Evolutionary conservation across 106 monocot genomes (phyloP).

Genomic region (Apostasia shenzhenica): DNA sequence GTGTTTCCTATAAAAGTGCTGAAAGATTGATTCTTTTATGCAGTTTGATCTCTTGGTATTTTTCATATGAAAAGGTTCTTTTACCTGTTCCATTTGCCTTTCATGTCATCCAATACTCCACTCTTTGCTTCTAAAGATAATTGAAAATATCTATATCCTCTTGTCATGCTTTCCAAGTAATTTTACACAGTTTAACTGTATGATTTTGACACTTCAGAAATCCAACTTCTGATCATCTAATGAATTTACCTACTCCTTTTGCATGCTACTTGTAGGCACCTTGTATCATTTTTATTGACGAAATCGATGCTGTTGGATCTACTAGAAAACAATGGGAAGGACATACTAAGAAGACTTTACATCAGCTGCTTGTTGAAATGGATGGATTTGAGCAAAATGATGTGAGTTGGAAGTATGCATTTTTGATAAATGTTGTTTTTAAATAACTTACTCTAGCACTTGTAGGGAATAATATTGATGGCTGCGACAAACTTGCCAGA

Average conservation of each 20-base stretch:
- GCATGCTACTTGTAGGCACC: slow-evolving; percentile 61
- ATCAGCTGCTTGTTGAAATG: slow-evolving; percentile 99
- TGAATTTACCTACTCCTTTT: not conserved
- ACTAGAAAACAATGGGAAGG: slow-evolving; percentile 99
- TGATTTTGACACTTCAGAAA: no score
- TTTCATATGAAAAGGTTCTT: no score
- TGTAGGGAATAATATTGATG: slow-evolving; percentile 96
- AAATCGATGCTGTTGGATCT: slow-evolving; percentile 97
- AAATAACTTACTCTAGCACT: slow-evolving; percentile 1
- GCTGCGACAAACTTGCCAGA: slow-evolving; percentile 99
- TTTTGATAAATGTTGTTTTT: not conserved
- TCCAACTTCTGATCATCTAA: no score
- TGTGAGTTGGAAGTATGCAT: slow-evolving; percentile 23
- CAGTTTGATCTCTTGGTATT: no score
- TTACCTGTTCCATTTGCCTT: no score
- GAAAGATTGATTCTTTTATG: no score
- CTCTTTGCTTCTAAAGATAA: no score
- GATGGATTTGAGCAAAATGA: slow-evolving; percentile 99
- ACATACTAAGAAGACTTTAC: slow-evolving; percentile 95
- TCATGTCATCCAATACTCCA: no score
- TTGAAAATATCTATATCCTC: no score
- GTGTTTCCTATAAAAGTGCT: no score
- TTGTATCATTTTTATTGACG: slow-evolving; percentile 99
- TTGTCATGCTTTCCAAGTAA: no score
- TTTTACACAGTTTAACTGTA: no score